These are phyloP conservation scores for Nicotiana tabacum DNA, from an alignment of 257 asterid genomes.

Conservation along the genomic window DNA sequence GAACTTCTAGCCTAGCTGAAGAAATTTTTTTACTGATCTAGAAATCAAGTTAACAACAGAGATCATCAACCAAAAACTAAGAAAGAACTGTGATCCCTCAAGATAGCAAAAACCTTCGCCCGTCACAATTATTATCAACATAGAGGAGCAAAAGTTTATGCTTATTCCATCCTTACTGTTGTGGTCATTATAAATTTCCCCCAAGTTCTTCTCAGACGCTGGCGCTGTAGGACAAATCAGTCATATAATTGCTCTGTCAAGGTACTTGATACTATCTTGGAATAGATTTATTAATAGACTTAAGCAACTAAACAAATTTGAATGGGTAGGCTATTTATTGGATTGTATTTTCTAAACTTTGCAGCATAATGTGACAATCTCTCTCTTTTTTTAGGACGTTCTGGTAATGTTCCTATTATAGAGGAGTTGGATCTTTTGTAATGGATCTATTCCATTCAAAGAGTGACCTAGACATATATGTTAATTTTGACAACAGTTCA, in stretches of 20 bases:
- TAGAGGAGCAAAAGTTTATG: not conserved
- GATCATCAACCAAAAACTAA: not conserved
- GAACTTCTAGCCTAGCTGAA: not conserved
- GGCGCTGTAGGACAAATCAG: not conserved
- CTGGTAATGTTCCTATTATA: slow-evolving; percentile 57
- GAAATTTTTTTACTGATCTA: not conserved
- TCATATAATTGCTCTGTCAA: not conserved
- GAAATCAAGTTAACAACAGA: not conserved
- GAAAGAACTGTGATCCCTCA: not conserved
- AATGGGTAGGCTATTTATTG: not conserved
- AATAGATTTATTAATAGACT: not conserved
- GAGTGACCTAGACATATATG: slow-evolving; percentile 85
- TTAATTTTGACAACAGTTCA: slow-evolving; percentile 47
- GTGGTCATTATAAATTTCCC: not conserved
- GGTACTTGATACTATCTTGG: not conserved
- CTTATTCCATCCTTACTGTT: not conserved
- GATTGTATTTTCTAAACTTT: not conserved
- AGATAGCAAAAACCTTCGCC: not conserved
- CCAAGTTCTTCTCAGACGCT: not conserved
- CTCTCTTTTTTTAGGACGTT: slow-evolving; percentile 34
- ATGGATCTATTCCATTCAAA: slow-evolving; percentile 81
- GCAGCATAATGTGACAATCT: not conserved
- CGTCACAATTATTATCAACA: not conserved
- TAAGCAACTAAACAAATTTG: not conserved
- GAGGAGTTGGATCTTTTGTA: slow-evolving; percentile 87